phyloP scores from a whole-genome alignment of 1,284 basidiomycete genomes.

The Peniophora sp. region DNA sequence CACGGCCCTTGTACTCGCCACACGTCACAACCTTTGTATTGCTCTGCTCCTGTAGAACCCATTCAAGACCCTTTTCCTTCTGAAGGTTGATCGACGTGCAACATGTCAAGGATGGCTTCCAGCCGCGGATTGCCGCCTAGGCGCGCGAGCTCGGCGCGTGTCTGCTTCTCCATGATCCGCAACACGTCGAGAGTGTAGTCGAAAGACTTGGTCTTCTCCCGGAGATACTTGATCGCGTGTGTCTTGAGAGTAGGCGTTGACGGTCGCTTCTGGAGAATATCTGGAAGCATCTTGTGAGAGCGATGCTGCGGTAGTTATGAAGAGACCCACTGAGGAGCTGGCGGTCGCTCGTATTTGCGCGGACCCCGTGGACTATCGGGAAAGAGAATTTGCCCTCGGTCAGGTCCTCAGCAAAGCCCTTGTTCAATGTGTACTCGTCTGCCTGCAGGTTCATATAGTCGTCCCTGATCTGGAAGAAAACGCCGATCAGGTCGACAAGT shows the following conservation, averaged over 20 bases:
- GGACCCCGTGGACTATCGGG: slow-evolving; percentile 85
- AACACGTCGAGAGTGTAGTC: slow-evolving; percentile 66
- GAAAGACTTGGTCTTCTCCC: slow-evolving; percentile 65
- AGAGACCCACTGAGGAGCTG: slow-evolving; percentile 66
- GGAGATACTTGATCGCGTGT: slow-evolving; percentile 75
- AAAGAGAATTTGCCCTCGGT: slow-evolving; percentile 97
- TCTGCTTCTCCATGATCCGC: slow-evolving; percentile 45
- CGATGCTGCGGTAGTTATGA: background rate
- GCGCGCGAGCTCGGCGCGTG: slow-evolving; percentile 42
- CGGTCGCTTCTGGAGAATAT: slow-evolving; percentile 85
- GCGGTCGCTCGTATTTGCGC: slow-evolving; percentile 64
- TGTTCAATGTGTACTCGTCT: slow-evolving; percentile 79
- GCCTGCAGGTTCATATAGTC: slow-evolving; percentile 97
- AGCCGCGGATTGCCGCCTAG: slow-evolving; percentile 52
- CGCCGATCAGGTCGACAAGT: slow-evolving; percentile 88
- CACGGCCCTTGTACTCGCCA: background rate
- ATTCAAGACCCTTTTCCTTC: background rate
- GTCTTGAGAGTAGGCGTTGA: slow-evolving; percentile 71
- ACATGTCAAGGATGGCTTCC: slow-evolving; percentile 34
- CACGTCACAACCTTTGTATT: background rate
- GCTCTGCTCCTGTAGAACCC: background rate
- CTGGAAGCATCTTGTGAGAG: slow-evolving; percentile 35
- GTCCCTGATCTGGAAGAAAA: slow-evolving; percentile 95
- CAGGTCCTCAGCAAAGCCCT: slow-evolving; percentile 92
- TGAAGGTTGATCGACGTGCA: slow-evolving; percentile 21